phyloP scores from a whole-genome alignment of 495 filamentous ascomycete species.

The Beverwykella pulmonaria region DNA sequence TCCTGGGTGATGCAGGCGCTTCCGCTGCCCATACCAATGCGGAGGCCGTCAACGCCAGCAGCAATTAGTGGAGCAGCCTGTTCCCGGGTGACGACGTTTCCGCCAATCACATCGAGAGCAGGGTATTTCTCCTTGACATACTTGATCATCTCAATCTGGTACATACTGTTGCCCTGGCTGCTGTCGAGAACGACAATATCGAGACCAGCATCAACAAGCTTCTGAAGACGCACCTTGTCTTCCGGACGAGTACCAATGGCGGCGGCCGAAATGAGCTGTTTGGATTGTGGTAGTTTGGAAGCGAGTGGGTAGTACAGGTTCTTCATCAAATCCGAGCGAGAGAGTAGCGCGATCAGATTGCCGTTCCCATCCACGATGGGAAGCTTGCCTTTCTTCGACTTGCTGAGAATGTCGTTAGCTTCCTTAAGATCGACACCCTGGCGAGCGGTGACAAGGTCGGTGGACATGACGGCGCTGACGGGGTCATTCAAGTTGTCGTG shows the following conservation, averaged over 20 bases:
- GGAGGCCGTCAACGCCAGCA: slow-evolving; percentile 91
- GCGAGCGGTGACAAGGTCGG: slow-evolving; percentile 87
- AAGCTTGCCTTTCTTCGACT: slow-evolving; percentile 98
- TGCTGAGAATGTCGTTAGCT: slow-evolving; percentile 89
- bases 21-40: slow-evolving; percentile 98
- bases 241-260: slow-evolving; percentile 92
- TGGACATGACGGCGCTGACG: slow-evolving; percentile 92
- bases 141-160: slow-evolving; percentile 95
- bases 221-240: slow-evolving; percentile 82
- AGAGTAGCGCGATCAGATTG: slow-evolving; percentile 92
- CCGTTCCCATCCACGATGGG: slow-evolving; percentile 87
- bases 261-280: slow-evolving; percentile 94
- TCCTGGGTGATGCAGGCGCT: slow-evolving; percentile 99
- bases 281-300: slow-evolving; percentile 94
- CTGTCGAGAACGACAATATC: slow-evolving; percentile 95
- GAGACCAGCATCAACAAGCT: slow-evolving; percentile 89
- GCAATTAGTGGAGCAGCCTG: slow-evolving; percentile 92
- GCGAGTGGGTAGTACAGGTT: slow-evolving; percentile 96
- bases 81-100: slow-evolving; percentile 95
- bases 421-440: slow-evolving; percentile 81
- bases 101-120: slow-evolving; percentile 88
- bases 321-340: slow-evolving; percentile 96
- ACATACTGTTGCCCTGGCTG: slow-evolving; percentile 96
- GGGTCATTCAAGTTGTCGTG: slow-evolving; percentile 68
- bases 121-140: slow-evolving; percentile 88